These are phyloP conservation scores for Curvularia eragrostidis DNA, from an alignment of 2,329 filamentous ascomycete genomes.

Conservation along the genomic window DNA sequence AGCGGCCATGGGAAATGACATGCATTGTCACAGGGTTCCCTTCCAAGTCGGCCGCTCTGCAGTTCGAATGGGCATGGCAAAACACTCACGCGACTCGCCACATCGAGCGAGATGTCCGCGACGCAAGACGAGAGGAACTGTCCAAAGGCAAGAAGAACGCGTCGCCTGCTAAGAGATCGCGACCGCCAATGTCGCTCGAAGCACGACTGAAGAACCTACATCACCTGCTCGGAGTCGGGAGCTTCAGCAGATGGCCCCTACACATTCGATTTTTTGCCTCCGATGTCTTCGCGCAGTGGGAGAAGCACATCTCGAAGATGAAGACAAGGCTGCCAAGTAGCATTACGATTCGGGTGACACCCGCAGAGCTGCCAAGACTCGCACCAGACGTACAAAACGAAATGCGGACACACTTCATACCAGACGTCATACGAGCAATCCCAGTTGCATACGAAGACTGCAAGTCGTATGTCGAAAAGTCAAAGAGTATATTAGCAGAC, in stretches of 20 bases:
- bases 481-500: slow-evolving; percentile 40
- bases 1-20: slow-evolving; percentile 83
- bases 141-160: slow-evolving; percentile 36
- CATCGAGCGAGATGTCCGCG: slow-evolving; percentile 61
- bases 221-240: slow-evolving; percentile 76
- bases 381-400: slow-evolving; percentile 29
- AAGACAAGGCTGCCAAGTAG: slow-evolving; percentile 33
- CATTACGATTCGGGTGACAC: slow-evolving; percentile 40
- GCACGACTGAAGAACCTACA: slow-evolving; percentile 82
- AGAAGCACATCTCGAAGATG: slow-evolving; percentile 53
- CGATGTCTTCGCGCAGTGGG: slow-evolving; percentile 75
- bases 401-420: slow-evolving; percentile 34
- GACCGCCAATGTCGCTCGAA: slow-evolving; percentile 66
- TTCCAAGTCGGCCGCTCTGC: slow-evolving; percentile 82
- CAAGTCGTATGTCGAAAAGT: slow-evolving; percentile 61
- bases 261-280: slow-evolving; percentile 77
- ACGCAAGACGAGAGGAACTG: slow-evolving; percentile 45
- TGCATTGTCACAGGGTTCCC: slow-evolving; percentile 87
- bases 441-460: slow-evolving; percentile 61
- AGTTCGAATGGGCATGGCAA: slow-evolving; percentile 97
- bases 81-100: slow-evolving; percentile 83
- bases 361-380: slow-evolving; percentile 34
- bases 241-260: slow-evolving; percentile 84
- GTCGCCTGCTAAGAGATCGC: slow-evolving; percentile 50
- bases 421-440: slow-evolving; percentile 50